These are phyloP conservation scores for Leccinum uliginosum DNA, from an alignment of 768 basidiomycete genomes.

Conservation along the genomic window DNA sequence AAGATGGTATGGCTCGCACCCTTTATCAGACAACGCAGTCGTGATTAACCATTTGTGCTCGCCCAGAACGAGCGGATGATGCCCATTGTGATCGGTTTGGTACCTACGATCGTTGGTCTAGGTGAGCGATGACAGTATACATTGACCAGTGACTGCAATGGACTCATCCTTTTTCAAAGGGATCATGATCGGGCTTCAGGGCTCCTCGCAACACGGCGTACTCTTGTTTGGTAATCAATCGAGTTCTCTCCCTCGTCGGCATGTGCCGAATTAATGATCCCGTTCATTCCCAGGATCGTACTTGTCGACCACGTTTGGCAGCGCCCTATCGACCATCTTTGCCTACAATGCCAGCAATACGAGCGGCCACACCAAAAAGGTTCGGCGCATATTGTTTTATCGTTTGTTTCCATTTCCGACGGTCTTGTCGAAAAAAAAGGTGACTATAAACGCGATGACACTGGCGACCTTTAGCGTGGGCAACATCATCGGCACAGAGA, in stretches of 20 bases:
- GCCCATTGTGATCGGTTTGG: slow-evolving; percentile 52
- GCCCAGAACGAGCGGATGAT: slow-evolving; percentile 53
- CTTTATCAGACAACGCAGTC: not conserved
- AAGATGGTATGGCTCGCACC: slow-evolving; percentile 40
- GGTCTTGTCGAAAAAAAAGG: slow-evolving; percentile 23
- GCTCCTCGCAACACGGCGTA: slow-evolving; percentile 44
- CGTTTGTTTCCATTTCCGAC: not conserved
- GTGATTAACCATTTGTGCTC: not conserved
- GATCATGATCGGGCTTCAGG: slow-evolving; percentile 52
- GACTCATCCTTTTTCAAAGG: slow-evolving; percentile 26
- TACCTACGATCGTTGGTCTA: slow-evolving; percentile 56
- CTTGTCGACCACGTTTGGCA: slow-evolving; percentile 53
- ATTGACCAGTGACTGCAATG: not conserved
- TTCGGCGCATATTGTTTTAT: slow-evolving; percentile 6
- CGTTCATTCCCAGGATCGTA: slow-evolving; percentile 38
- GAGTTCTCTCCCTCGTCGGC: not conserved
- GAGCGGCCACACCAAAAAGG: slow-evolving; percentile 64
- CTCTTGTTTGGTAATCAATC: slow-evolving; percentile 49
- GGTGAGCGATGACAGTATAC: slow-evolving; percentile 30
- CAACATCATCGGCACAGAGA: slow-evolving; percentile 60
- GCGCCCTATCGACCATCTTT: slow-evolving; percentile 54
- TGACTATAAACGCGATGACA: slow-evolving; percentile 60
- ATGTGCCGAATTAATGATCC: not conserved
- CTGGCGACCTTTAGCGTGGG: slow-evolving; percentile 51
- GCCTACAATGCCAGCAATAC: slow-evolving; percentile 65